Evolutionary conservation across 2,329 filamentous ascomycete genomes (phyloP).

Genomic region (Colletotrichum paranaense): DNA sequence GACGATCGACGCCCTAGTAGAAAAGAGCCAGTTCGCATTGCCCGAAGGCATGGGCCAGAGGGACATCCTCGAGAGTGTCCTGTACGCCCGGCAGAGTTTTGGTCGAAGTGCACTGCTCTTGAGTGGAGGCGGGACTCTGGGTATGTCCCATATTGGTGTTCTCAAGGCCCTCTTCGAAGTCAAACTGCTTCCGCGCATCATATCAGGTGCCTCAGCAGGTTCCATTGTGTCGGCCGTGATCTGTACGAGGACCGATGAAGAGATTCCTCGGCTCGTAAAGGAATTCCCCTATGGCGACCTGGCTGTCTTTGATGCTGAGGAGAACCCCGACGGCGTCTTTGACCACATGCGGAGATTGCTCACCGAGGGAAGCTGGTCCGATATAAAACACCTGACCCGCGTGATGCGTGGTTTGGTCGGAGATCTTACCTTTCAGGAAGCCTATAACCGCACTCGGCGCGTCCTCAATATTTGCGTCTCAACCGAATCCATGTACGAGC

Average conservation of each 20-base stretch:
- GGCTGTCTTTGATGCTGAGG: conserved; percentile 78
- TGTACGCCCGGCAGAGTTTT: conserved; percentile 81
- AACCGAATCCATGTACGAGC: conserved; percentile 85
- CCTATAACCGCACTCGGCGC: conserved; percentile 91
- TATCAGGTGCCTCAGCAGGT: conserved; percentile 88
- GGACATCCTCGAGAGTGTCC: conserved; percentile 73
- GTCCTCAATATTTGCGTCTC: conserved; percentile 96
- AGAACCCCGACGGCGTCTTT: conserved; percentile 69
- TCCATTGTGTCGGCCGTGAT: conserved; percentile 87
- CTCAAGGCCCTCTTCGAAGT: conserved; percentile 83
- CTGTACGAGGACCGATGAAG: conserved; percentile 81
- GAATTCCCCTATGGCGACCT: conserved; percentile 84
- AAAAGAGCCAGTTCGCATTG: conserved; percentile 61
- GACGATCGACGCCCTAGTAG: conserved; percentile 79
- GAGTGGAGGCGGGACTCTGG: conserved; percentile 89
- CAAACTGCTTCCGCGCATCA: conserved; percentile 82
- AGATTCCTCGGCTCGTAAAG: conserved; percentile 76
- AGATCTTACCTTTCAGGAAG: conserved; percentile 94
- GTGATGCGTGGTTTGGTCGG: conserved; percentile 86
- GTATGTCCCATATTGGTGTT: conserved; percentile 92
- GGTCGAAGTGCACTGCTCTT: conserved; percentile 86
- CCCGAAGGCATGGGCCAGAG: conserved; percentile 68
- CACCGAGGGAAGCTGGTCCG: conserved; percentile 86
- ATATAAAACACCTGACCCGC: conserved; percentile 82
- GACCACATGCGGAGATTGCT: conserved; percentile 78